A percentile compares a stretch with the other conserved stretches of the same genome.
phyloP scores from a whole-genome alignment of 306 rosid genomes.

The Prunus kanzakura region DNA sequence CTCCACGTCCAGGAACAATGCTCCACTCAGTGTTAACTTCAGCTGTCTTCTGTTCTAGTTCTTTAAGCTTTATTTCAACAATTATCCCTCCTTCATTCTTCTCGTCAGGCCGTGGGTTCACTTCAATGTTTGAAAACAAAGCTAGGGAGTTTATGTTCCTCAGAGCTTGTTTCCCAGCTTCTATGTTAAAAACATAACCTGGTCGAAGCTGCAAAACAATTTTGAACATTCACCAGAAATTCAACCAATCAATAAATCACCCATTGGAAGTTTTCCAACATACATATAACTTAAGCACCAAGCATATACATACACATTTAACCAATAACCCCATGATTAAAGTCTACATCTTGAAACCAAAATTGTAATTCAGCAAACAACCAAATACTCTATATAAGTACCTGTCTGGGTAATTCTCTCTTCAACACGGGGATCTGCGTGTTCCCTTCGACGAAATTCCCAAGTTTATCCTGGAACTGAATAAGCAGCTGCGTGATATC shows the following conservation, averaged over 20 bases:
- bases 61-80: slow-evolving; percentile 90
- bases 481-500: slow-evolving; percentile 78
- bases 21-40: slow-evolving; percentile 97
- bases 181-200: slow-evolving; percentile 75
- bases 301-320: background rate
- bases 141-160: slow-evolving; percentile 83
- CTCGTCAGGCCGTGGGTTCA: slow-evolving; percentile 94
- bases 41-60: slow-evolving; percentile 87
- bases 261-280: background rate
- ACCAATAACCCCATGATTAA: background rate
- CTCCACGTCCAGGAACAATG: slow-evolving; percentile 94
- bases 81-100: slow-evolving; percentile 89
- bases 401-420: slow-evolving; percentile 91
- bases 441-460: slow-evolving; percentile 88
- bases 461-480: slow-evolving; percentile 92
- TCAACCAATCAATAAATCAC: slow-evolving; percentile 2
- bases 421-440: slow-evolving; percentile 69
- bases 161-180: slow-evolving; percentile 98
- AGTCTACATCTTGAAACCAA: background rate
- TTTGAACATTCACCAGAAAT: slow-evolving; percentile 32
- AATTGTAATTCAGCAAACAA: background rate
- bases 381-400: slow-evolving; percentile 11
- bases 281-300: background rate
- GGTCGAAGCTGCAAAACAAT: slow-evolving; percentile 66
- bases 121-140: slow-evolving; percentile 94